Evolutionary conservation across 495 filamentous ascomycete genomes (phyloP).

Genomic region (Penicillium paradoxum): DNA sequence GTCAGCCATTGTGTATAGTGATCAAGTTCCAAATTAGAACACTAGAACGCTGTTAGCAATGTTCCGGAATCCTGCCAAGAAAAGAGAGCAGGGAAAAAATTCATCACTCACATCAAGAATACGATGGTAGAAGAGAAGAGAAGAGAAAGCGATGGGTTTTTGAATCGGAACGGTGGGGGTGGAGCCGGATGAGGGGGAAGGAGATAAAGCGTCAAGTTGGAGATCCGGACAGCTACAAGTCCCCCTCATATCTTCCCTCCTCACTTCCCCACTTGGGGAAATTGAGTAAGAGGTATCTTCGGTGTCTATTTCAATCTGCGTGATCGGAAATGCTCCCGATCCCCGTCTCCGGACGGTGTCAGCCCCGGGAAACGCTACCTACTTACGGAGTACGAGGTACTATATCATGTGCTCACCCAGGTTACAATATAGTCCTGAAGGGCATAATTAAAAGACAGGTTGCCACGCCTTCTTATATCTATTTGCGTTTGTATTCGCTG

Average conservation of each 20-base stretch:
- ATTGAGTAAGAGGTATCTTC: not conserved
- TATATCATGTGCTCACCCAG: no score
- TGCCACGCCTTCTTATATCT: no score
- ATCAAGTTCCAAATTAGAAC: not conserved
- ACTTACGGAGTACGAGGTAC: no score
- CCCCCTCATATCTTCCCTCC: not conserved
- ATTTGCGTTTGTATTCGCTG: no score
- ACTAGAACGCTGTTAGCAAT: not conserved
- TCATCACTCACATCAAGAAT: slow-evolving; percentile 7
- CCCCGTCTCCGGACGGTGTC: not conserved
- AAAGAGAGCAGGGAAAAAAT: not conserved
- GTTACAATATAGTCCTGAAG: no score
- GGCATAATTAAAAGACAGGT: no score
- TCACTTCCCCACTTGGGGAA: not conserved
- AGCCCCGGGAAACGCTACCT: no score
- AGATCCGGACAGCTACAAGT: slow-evolving; percentile 1
- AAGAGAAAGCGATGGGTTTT: slow-evolving; percentile 14
- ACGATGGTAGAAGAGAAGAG: not conserved
- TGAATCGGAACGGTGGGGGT: slow-evolving; percentile 17
- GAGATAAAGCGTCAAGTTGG: slow-evolving; percentile 4
- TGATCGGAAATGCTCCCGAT: slow-evolving; percentile 2
- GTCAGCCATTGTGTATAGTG: slow-evolving; percentile 35
- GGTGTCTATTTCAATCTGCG: slow-evolving; percentile 1
- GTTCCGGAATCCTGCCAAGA: not conserved
- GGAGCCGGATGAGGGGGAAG: slow-evolving; percentile 22